These are phyloP conservation scores for Neolentinus lepideus DNA, from an alignment of 1,284 basidiomycete genomes.

Conservation along the genomic window DNA sequence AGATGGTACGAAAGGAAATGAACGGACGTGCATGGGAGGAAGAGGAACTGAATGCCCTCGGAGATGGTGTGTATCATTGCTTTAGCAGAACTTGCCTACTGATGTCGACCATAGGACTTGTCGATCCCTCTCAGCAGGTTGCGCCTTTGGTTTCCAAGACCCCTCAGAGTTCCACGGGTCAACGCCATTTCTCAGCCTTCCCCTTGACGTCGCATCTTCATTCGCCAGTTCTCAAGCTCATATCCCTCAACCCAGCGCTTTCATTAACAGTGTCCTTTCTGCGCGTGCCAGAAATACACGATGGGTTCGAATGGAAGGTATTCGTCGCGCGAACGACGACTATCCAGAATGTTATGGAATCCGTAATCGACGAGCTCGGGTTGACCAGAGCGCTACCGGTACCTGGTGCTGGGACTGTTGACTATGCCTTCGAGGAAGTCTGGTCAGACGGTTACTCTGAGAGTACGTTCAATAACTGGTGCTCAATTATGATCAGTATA, in stretches of 20 bases:
- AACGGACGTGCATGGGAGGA: slow-evolving; percentile 65
- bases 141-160: slow-evolving; percentile 42
- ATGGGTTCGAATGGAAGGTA: slow-evolving; percentile 57
- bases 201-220: slow-evolving; percentile 66
- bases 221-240: slow-evolving; percentile 58
- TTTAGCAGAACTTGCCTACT: slow-evolving; percentile 2
- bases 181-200: slow-evolving; percentile 66
- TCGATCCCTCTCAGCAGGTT: slow-evolving; percentile 38
- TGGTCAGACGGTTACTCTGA: slow-evolving; percentile 40
- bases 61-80: slow-evolving; percentile 43
- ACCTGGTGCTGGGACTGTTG: slow-evolving; percentile 52
- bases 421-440: slow-evolving; percentile 64
- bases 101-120: slow-evolving; percentile 37
- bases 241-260: slow-evolving; percentile 61
- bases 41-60: slow-evolving; percentile 52
- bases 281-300: slow-evolving; percentile 74
- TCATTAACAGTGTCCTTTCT: slow-evolving; percentile 50
- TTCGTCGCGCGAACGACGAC: slow-evolving; percentile 53
- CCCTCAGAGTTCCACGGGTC: slow-evolving; percentile 26
- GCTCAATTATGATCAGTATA: not conserved
- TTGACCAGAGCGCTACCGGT: slow-evolving; percentile 53
- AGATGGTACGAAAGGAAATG: slow-evolving; percentile 49
- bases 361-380: slow-evolving; percentile 59
- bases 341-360: slow-evolving; percentile 45
- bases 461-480: slow-evolving; percentile 31